These are phyloP conservation scores for Blastobotrys muscicola DNA, from an alignment of 805 yeast species.

Conservation along the genomic window DNA sequence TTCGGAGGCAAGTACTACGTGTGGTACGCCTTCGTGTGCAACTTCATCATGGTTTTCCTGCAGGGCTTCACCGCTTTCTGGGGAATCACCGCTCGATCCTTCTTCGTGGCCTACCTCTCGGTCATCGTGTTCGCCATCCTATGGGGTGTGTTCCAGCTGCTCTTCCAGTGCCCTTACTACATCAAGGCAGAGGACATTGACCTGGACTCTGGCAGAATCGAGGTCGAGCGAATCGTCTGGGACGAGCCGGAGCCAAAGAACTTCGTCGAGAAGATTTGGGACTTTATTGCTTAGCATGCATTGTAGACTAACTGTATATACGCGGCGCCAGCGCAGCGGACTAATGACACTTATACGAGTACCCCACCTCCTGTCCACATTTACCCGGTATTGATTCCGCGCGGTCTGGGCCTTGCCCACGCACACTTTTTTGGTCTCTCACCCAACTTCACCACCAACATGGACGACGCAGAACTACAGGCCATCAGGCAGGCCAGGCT, in stretches of 20 bases:
- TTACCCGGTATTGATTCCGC: no score
- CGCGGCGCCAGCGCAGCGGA: no score
- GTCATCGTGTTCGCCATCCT: conserved; percentile 47
- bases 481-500: conserved; percentile 92
- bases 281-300: conserved; percentile 1
- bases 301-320: no score
- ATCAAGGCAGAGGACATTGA: conserved; percentile 41
- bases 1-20: conserved; percentile 58
- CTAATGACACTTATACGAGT: no score
- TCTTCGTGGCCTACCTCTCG: conserved; percentile 66
- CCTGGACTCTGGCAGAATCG: conserved; percentile 57
- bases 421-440: not conserved
- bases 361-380: no score
- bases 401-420: no score
- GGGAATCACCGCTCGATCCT: conserved; percentile 36
- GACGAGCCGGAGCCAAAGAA: conserved; percentile 28
- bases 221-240: conserved; percentile 49
- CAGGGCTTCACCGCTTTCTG: conserved; percentile 63
- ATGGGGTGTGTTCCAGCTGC: conserved; percentile 38
- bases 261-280: conserved; percentile 5
- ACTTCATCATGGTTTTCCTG: conserved; percentile 49
- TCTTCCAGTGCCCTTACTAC: conserved; percentile 13
- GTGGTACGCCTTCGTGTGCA: conserved; percentile 48
- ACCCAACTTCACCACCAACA: conserved; percentile 21
- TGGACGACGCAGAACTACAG: conserved; percentile 82